Percentiles rank a stretch among this genome's conserved stretches.
Evolutionary conservation across 768 basidiomycete genomes (phyloP).

Genomic region (Tricholoma furcatifolium): DNA sequence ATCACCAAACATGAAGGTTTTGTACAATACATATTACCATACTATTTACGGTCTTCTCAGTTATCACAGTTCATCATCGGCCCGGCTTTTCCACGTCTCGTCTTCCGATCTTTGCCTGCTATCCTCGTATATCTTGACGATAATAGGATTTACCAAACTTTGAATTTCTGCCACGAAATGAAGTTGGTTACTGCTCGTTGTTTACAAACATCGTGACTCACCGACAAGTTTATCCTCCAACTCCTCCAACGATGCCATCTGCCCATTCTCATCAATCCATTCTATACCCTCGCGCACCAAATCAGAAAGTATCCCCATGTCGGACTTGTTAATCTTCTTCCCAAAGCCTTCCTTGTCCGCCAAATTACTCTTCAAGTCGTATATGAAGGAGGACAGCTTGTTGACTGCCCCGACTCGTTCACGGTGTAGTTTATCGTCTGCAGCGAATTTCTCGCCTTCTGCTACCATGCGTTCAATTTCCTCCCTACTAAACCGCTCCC

Average conservation of each 20-base stretch:
- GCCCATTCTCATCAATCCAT: slow-evolving; percentile 74
- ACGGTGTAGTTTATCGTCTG: slow-evolving; percentile 25
- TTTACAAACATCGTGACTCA: slow-evolving; percentile 11
- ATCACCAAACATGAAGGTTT: not conserved
- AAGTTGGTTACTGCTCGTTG: slow-evolving; percentile 5
- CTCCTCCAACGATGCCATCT: slow-evolving; percentile 65
- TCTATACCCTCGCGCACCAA: slow-evolving; percentile 67
- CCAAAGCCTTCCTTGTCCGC: slow-evolving; percentile 73
- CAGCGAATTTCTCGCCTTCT: slow-evolving; percentile 47
- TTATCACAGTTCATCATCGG: slow-evolving; percentile 8
- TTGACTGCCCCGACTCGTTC: slow-evolving; percentile 42
- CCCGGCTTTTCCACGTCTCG: not conserved
- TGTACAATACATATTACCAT: too few species aligned
- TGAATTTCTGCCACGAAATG: slow-evolving; percentile 19
- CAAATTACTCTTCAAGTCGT: slow-evolving; percentile 67
- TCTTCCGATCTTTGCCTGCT: not conserved
- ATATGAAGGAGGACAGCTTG: slow-evolving; percentile 58
- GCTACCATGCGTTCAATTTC: slow-evolving; percentile 57
- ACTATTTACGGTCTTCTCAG: too few species aligned
- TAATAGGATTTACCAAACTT: slow-evolving; percentile 24
- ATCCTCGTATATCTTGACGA: slow-evolving; percentile 21
- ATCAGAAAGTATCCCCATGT: slow-evolving; percentile 59
- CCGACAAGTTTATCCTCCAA: slow-evolving; percentile 73
- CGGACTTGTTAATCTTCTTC: slow-evolving; percentile 56
- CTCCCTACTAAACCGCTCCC: slow-evolving; percentile 51